A percentile compares a stretch with the other conserved stretches of the same genome.
These are phyloP conservation scores for Periglandula ipomoeae DNA, from an alignment of 2,329 filamentous ascomycete species.

Conservation along the genomic window DNA sequence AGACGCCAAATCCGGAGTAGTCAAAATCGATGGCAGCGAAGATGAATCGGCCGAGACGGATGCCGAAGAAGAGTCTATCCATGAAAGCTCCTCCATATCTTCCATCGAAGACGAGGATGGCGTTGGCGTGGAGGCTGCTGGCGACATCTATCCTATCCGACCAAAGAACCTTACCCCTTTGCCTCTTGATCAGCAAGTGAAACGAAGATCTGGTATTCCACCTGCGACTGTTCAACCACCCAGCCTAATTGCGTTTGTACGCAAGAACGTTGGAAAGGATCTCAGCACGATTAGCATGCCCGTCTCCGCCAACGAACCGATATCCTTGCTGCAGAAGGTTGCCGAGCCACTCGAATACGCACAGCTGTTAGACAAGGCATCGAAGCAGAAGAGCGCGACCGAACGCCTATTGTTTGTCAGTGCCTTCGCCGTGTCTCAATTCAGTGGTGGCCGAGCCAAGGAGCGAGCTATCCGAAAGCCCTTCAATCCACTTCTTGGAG, in stretches of 20 bases:
- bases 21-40: conserved; percentile 65
- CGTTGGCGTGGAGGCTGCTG: conserved; percentile 49
- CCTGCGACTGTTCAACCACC: conserved; percentile 72
- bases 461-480: conserved; percentile 92
- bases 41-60: conserved; percentile 37
- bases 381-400: conserved; percentile 45
- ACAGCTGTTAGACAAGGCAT: conserved; percentile 68
- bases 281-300: conserved; percentile 96
- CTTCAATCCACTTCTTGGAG: conserved; percentile 93
- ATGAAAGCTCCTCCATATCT: conserved; percentile 48
- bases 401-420: conserved; percentile 78
- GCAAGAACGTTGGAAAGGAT: conserved; percentile 98
- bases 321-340: conserved; percentile 77
- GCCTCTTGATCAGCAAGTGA: conserved; percentile 56
- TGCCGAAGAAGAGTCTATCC: conserved; percentile 11
- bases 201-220: conserved; percentile 61
- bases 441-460: conserved; percentile 73
- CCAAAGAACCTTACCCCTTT: conserved; percentile 71
- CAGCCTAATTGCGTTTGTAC: conserved; percentile 84
- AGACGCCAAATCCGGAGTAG: conserved; percentile 53
- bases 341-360: conserved; percentile 91
- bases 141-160: conserved; percentile 59
- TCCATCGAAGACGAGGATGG: conserved; percentile 52
- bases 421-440: conserved; percentile 82
- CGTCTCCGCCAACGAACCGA: conserved; percentile 89